These are phyloP conservation scores for Alternaria sp. DNA, from an alignment of 2,329 filamentous ascomycete genomes.

Conservation along the genomic window DNA sequence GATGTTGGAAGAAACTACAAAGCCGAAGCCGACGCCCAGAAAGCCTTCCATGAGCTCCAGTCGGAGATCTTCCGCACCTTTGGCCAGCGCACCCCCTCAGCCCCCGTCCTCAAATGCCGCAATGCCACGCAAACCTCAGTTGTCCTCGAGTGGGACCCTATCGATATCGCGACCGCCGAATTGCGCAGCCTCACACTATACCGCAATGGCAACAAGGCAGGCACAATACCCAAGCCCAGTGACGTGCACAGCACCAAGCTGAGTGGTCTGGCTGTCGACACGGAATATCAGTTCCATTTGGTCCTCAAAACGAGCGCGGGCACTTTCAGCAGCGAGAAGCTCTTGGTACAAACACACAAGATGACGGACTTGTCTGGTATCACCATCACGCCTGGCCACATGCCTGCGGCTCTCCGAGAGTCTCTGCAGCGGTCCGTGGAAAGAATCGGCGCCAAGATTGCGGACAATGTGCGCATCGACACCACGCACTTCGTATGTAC, in stretches of 20 bases:
- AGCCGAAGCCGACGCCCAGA: constrained; percentile 77
- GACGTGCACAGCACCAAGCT: constrained; percentile 97
- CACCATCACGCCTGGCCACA: constrained; percentile 88
- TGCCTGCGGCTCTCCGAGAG: constrained; percentile 76
- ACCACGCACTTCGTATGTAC: constrained; percentile 98
- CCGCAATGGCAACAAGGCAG: constrained; percentile 95
- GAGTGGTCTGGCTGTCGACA: constrained; percentile 92
- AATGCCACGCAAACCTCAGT: constrained; percentile 99
- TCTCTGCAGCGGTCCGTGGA: constrained; percentile 77
- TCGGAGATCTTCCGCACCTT: constrained; percentile 86
- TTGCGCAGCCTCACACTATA: constrained; percentile 88
- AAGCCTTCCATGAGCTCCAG: constrained; percentile 84
- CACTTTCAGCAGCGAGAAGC: constrained; percentile 81
- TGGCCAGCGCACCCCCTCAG: constrained; percentile 76
- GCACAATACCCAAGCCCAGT: constrained; percentile 85
- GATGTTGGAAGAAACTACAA: constrained; percentile 85
- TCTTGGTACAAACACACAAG: constrained; percentile 91
- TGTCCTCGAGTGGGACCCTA: constrained; percentile 96
- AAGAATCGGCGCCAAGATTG: constrained; percentile 89
- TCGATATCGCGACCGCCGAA: constrained; percentile 90
- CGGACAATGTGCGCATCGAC: constrained; percentile 90
- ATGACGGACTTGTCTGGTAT: constrained; percentile 98
- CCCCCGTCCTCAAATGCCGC: constrained; percentile 84
- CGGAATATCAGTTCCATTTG: constrained; percentile 93
- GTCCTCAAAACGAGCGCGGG: constrained; percentile 90